Conservation (phyloP, 768 basidiomycete species). For the Lepiota subincarnata region DNA sequence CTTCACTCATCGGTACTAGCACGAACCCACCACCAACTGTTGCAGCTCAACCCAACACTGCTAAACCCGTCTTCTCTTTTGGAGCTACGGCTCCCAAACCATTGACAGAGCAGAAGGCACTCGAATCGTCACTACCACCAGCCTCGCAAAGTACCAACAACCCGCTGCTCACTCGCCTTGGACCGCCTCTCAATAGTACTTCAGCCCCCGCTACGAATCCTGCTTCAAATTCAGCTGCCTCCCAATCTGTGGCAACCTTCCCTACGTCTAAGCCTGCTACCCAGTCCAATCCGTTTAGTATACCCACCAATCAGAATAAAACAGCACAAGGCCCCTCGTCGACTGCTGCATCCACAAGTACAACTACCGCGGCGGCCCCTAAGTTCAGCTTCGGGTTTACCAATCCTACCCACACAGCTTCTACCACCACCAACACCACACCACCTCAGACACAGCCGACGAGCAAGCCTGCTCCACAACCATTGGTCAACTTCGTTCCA, state of each 20-base stretch:
- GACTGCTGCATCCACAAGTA: constrained; percentile 15
- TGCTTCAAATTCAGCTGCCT: not conserved
- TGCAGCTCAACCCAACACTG: constrained; percentile 11
- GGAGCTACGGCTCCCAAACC: constrained; percentile 11
- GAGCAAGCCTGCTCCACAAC: not conserved
- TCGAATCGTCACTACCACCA: not conserved
- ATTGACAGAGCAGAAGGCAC: not conserved
- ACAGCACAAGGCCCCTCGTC: constrained; percentile 13
- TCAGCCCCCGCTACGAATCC: constrained; percentile 5
- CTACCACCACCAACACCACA: not conserved
- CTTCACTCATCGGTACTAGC: constrained; percentile 1
- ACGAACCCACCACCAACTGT: not conserved
- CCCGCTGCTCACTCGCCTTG: constrained; percentile 1
- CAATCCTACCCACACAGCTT: not conserved
- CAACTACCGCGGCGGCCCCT: constrained; percentile 23
- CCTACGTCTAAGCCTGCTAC: not conserved
- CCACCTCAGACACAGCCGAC: not conserved
- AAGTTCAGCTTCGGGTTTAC: constrained; percentile 36
- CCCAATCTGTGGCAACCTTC: not conserved
- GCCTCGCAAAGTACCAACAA: not conserved
- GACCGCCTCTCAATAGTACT: constrained; percentile 6
- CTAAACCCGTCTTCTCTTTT: constrained; percentile 21
- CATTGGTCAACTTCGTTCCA: not conserved
- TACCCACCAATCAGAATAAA: not conserved
- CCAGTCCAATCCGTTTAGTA: constrained; percentile 14